Base-by-base conservation (phyloP, 2,329 filamentous ascomycete species). In the Hymenoscyphus occultus region DNA sequence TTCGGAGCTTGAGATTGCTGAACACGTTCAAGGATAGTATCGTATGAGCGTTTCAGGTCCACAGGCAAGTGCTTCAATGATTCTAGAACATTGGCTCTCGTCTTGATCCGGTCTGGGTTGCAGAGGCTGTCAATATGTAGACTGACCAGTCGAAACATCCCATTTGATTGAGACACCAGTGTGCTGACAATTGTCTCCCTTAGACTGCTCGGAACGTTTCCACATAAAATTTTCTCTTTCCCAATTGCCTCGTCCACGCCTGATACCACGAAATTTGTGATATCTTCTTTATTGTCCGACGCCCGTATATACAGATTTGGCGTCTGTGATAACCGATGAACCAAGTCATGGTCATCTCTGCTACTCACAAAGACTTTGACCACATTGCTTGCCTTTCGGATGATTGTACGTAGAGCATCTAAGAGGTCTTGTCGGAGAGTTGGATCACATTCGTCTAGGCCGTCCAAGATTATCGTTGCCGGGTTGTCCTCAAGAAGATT, bases 91-190 rank as follows among this genome's bases (percentile, higher is more conserved):
- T 64, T 58, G 12, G 16, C 57, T 32, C 59, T 35, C 2, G 39
- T 39, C 35, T 56, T 64, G 35, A 62, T 63, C 14, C 42, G 22
- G 14, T 45, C 19, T 9, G 58, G 61, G 40, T 69, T 45, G 59
- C 67, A 69, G 16, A 69, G 63, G 16, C 59, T 63, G 13, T 69
- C 42, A 16, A 69, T 61, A n/a, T 65, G 63, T 6, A 65, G n/a
- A 60, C 62, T 63, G 54, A 64, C 65, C 39, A 58, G 59, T 2
- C 65, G 65, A 58, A 69, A 69, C 66, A 66, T 66, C 28, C 64
- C 64, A 32, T 61, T 32, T 19, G 64, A 57, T 32, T 61, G 31
- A 4, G 5, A 10, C 5, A 61, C 22, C 12, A 66, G 31, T 6
- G 61, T 61, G 2, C 42, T 35, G 5, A 19, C 39, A 28, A 66